phyloP scores from a whole-genome alignment of 2,329 filamentous ascomycete species.

The Alternaria arborescens region DNA sequence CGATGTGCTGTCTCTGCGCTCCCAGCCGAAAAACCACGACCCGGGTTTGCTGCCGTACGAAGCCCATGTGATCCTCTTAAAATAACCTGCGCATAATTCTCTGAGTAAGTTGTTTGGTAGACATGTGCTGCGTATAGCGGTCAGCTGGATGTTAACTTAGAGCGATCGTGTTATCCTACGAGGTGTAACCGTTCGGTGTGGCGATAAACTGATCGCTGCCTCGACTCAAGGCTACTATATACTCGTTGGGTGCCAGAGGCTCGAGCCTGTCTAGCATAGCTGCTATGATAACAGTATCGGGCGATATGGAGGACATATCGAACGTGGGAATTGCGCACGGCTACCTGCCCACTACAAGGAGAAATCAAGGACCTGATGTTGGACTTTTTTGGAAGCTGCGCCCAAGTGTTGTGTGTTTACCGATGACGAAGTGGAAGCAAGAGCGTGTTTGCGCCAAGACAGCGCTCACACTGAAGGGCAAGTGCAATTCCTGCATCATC shows the following conservation, averaged over 20 bases:
- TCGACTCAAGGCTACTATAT: constrained; percentile 39
- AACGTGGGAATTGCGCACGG: background rate
- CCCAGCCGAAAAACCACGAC: constrained; percentile 41
- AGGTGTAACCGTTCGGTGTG: constrained; percentile 39
- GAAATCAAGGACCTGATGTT: background rate
- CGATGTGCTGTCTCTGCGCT: constrained; percentile 22
- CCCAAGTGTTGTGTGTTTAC: background rate
- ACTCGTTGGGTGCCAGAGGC: constrained; percentile 28
- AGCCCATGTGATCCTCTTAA: constrained; percentile 35
- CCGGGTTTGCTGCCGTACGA: constrained; percentile 34
- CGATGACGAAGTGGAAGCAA: constrained; percentile 7
- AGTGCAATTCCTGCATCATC: background rate
- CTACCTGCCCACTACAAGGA: background rate
- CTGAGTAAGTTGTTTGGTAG: constrained; percentile 26
- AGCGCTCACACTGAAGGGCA: constrained; percentile 1
- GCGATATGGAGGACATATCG: constrained; percentile 12
- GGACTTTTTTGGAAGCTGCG: background rate
- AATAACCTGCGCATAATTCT: constrained; percentile 7
- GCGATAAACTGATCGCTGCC: constrained; percentile 33
- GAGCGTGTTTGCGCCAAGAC: constrained; percentile 27
- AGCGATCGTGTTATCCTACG: constrained; percentile 19
- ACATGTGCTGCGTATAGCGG: constrained; percentile 20
- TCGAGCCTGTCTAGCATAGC: constrained; percentile 25
- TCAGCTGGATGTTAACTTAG: constrained; percentile 2
- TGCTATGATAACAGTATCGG: constrained; percentile 6